phyloP scores from a whole-genome alignment of 148 eudicot genomes.

The Suaeda aralocaspica region DNA sequence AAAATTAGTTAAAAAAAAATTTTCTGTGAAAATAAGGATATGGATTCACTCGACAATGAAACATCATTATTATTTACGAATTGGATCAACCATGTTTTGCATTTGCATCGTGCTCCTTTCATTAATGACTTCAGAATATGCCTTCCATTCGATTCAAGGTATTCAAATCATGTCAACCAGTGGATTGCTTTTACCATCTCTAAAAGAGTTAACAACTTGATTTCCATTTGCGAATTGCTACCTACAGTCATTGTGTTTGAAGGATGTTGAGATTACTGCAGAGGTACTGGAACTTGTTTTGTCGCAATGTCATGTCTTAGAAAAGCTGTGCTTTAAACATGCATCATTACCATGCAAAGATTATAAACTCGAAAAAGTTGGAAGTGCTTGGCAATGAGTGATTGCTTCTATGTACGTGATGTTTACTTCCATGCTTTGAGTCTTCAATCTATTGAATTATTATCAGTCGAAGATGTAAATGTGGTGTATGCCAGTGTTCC shows the following conservation, averaged over 20 bases:
- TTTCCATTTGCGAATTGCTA: background rate
- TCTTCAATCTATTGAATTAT: slow-evolving; percentile 9
- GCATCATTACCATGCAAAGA: slow-evolving; percentile 6
- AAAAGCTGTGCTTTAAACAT: background rate
- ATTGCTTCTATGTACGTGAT: background rate
- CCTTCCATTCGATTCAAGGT: background rate
- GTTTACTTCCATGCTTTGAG: slow-evolving; percentile 5
- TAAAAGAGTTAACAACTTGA: slow-evolving; percentile 14
- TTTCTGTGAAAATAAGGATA: background rate
- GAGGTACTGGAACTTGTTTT: slow-evolving; percentile 1
- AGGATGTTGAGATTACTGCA: background rate
- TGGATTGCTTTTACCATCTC: slow-evolving; percentile 18
- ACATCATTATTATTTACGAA: background rate
- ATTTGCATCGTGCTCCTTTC: slow-evolving; percentile 6
- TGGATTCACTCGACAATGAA: background rate
- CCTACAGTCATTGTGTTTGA: background rate
- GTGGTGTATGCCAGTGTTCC: background rate
- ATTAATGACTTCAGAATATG: slow-evolving; percentile 13
- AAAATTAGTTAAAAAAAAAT: slow-evolving; percentile 10
- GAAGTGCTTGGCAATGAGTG: background rate
- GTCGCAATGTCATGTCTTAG: slow-evolving; percentile 5
- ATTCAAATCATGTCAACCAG: background rate
- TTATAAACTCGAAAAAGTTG: background rate
- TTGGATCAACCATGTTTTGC: slow-evolving; percentile 16
- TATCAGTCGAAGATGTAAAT: background rate